Percentiles rank a stretch among this genome's conserved stretches.
These are phyloP conservation scores for Boeremia lycopersici DNA, from an alignment of 2,329 filamentous ascomycete genomes.

Conservation along the genomic window DNA sequence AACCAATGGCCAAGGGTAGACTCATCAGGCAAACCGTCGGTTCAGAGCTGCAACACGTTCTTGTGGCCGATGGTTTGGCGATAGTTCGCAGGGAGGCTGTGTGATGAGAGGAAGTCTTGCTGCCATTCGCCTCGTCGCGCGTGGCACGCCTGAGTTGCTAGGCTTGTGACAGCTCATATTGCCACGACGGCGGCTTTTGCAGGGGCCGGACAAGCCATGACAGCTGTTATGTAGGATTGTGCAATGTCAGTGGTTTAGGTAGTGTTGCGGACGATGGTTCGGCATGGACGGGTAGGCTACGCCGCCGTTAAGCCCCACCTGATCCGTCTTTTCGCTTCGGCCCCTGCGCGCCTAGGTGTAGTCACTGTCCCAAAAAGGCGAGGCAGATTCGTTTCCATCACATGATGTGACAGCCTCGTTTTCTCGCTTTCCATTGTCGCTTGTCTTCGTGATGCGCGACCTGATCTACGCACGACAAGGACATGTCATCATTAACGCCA, in stretches of 20 bases:
- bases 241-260: not conserved
- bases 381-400: slow-evolving; percentile 15
- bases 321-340: slow-evolving; percentile 8
- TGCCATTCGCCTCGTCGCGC: slow-evolving; percentile 1
- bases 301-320: slow-evolving; percentile 3
- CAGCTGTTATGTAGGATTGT: slow-evolving; percentile 1
- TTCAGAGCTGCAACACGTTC: not conserved
- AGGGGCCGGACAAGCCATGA: not conserved
- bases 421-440: not conserved
- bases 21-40: slow-evolving; percentile 8
- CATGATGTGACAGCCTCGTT: slow-evolving; percentile 1
- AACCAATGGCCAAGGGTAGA: not conserved
- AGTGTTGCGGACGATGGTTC: slow-evolving; percentile 1
- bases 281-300: slow-evolving; percentile 3
- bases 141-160: slow-evolving; percentile 3
- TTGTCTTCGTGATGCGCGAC: not conserved
- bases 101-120: not conserved
- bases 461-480: not conserved
- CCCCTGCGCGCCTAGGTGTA: not conserved
- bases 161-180: not conserved
- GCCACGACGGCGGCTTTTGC: slow-evolving; percentile 1
- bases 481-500: not conserved
- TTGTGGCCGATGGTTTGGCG: slow-evolving; percentile 14
- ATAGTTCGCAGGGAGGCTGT: slow-evolving; percentile 15
- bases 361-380: slow-evolving; percentile 6